Percentiles rank a stretch among this genome's conserved stretches.
Conservation (phyloP, 441 rosid species). For the Pelargonium cotyledonis region DNA sequence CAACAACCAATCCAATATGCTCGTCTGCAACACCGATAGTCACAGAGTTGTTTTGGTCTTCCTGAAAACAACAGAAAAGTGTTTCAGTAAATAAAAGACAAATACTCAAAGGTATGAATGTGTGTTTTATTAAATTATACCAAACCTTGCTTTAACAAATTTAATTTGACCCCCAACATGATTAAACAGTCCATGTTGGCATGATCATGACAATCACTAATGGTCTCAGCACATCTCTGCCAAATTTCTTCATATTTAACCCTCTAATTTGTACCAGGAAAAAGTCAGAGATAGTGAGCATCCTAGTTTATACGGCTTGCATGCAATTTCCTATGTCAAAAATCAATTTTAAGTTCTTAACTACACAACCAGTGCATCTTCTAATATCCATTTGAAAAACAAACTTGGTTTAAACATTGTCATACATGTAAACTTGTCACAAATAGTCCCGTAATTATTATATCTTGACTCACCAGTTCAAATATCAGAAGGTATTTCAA, state of each 20-base stretch:
- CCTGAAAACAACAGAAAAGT: conserved; percentile 41
- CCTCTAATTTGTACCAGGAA: background rate
- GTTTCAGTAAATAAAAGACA: background rate
- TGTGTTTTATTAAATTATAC: too few relatives aligned
- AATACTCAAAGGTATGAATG: too few relatives aligned
- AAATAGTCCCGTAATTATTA: background rate
- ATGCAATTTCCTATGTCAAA: background rate
- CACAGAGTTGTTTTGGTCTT: conserved; percentile 59
- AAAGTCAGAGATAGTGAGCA: background rate
- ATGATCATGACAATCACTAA: too few relatives aligned
- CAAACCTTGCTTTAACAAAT: background rate
- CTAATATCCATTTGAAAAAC: background rate
- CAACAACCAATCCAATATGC: conserved; percentile 85
- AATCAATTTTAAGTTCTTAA: background rate
- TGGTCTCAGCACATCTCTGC: background rate
- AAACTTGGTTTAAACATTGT: background rate
- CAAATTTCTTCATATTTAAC: background rate
- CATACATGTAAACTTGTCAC: background rate
- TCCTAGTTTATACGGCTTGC: background rate
- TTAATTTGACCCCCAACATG: too few relatives aligned
- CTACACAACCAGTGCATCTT: background rate
- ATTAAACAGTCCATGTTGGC: too few relatives aligned
- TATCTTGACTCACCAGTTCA: background rate
- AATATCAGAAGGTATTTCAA: too few relatives aligned
- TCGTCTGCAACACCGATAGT: conserved; percentile 88